Conservation (phyloP, 768 basidiomycete genomes). For the Astraeus odoratus region DNA sequence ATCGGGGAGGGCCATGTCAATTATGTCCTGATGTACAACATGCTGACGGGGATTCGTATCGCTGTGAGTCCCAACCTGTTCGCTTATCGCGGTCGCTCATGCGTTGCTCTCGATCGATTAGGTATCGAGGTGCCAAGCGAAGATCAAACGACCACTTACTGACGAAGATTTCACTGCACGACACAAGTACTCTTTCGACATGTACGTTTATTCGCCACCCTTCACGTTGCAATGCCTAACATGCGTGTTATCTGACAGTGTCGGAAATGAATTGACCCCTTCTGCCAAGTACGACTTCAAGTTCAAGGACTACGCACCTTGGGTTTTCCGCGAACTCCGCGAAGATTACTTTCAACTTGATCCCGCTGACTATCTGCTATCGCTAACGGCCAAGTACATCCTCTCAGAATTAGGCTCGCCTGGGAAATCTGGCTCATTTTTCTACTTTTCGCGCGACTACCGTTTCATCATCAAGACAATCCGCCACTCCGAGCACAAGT, state of each 20-base stretch:
- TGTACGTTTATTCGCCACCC: slow-evolving; percentile 44
- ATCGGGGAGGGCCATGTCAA: slow-evolving; percentile 99
- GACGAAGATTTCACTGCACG: slow-evolving; percentile 81
- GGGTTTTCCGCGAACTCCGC: slow-evolving; percentile 93
- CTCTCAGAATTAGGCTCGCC: slow-evolving; percentile 96
- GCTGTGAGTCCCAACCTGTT: slow-evolving; percentile 49
- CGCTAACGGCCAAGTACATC: slow-evolving; percentile 95
- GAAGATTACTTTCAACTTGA: slow-evolving; percentile 94
- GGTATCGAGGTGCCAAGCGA: slow-evolving; percentile 96
- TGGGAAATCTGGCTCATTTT: slow-evolving; percentile 97
- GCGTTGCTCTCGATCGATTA: slow-evolving; percentile 23
- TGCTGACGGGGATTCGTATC: slow-evolving; percentile 97
- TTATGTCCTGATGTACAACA: slow-evolving; percentile 99
- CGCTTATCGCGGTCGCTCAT: not conserved
- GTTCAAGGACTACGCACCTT: slow-evolving; percentile 98
- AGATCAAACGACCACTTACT: slow-evolving; percentile 79
- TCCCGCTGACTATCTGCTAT: slow-evolving; percentile 95
- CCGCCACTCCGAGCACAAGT: slow-evolving; percentile 89
- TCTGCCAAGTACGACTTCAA: slow-evolving; percentile 99
- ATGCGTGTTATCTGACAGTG: slow-evolving; percentile 35
- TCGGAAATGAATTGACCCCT: slow-evolving; percentile 97
- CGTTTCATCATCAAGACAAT: slow-evolving; percentile 99
- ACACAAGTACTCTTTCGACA: slow-evolving; percentile 97
- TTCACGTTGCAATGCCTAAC: not conserved
- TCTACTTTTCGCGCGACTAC: slow-evolving; percentile 98